Evolutionary conservation across 495 filamentous ascomycete species (phyloP).

Genomic region (Tuber brumale): DNA sequence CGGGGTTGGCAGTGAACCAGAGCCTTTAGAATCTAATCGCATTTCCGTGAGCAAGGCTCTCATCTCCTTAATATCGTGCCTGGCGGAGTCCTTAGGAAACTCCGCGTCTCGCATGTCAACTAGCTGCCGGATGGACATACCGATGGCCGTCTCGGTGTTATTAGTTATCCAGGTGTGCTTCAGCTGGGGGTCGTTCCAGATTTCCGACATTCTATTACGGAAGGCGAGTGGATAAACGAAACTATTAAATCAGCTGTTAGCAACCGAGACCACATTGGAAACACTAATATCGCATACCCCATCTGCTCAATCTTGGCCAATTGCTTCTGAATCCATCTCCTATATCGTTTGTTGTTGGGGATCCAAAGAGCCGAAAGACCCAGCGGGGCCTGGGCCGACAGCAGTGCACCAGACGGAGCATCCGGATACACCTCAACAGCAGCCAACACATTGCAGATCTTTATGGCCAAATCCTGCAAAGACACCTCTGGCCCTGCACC

Average conservation of each 20-base stretch:
- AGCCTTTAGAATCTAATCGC: slow-evolving; percentile 39
- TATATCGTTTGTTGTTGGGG: slow-evolving; percentile 61
- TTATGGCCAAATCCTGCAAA: slow-evolving; percentile 56
- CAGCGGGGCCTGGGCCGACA: slow-evolving; percentile 69
- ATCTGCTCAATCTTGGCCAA: slow-evolving; percentile 69
- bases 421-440: slow-evolving; percentile 65
- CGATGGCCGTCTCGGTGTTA: slow-evolving; percentile 39
- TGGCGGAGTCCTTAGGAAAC: slow-evolving; percentile 30
- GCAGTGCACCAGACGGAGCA: slow-evolving; percentile 59
- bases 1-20: slow-evolving; percentile 34
- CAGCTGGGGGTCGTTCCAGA: slow-evolving; percentile 47
- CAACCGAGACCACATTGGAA: slow-evolving; percentile 13
- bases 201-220: slow-evolving; percentile 62
- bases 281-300: slow-evolving; percentile 58
- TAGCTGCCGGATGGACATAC: slow-evolving; percentile 39
- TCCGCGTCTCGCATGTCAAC: slow-evolving; percentile 41
- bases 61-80: slow-evolving; percentile 39
- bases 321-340: slow-evolving; percentile 78
- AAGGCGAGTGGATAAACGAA: slow-evolving; percentile 74
- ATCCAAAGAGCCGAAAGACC: slow-evolving; percentile 72
- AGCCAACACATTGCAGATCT: slow-evolving; percentile 70
- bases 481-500: slow-evolving; percentile 47
- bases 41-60: slow-evolving; percentile 35
- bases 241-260: slow-evolving; percentile 47
- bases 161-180: slow-evolving; percentile 40